Percentiles rank a stretch among this genome's conserved stretches.
Conservation (phyloP, 306 rosid genomes). For the Datisca glomerata region DNA sequence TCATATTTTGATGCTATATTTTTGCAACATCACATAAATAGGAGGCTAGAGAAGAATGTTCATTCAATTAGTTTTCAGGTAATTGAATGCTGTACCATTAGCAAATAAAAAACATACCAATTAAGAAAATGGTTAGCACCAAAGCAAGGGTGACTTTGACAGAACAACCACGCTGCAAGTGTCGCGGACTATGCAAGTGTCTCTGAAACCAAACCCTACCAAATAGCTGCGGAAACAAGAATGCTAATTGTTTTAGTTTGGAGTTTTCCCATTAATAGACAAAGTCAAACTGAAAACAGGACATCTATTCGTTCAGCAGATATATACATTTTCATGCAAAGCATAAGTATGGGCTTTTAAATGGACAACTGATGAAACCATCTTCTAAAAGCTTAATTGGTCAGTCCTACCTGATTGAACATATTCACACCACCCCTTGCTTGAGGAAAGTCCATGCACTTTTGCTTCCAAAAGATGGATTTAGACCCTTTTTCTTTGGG, state of each 20-base stretch:
- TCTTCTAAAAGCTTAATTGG: too few species aligned
- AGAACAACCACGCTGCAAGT: constrained; percentile 44
- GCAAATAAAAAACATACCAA: constrained; percentile 49
- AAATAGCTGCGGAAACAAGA: constrained; percentile 29
- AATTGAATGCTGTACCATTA: constrained; percentile 11
- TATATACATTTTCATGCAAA: too few species aligned
- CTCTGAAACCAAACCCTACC: constrained; percentile 38
- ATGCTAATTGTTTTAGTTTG: constrained; percentile 3
- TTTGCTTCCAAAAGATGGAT: constrained; percentile 58
- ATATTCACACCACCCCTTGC: constrained; percentile 34
- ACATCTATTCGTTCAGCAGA: too few species aligned
- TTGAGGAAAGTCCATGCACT: constrained; percentile 42
- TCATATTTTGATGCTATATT: too few species aligned
- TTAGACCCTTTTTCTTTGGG: constrained; percentile 77
- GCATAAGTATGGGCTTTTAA: too few species aligned
- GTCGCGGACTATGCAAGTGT: constrained; percentile 40
- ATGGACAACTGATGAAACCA: too few species aligned
- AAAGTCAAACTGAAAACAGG: constrained; percentile 2
- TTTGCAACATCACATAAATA: too few species aligned
- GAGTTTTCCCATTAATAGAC: background rate
- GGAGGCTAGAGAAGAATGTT: too few species aligned
- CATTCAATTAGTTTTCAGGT: background rate
- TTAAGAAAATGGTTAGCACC: constrained; percentile 60
- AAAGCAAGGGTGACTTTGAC: constrained; percentile 61
- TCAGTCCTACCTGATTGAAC: constrained; percentile 74